These are phyloP conservation scores for Beta macrorhiza DNA, from an alignment of 179 eudicot species.

Conservation along the genomic window DNA sequence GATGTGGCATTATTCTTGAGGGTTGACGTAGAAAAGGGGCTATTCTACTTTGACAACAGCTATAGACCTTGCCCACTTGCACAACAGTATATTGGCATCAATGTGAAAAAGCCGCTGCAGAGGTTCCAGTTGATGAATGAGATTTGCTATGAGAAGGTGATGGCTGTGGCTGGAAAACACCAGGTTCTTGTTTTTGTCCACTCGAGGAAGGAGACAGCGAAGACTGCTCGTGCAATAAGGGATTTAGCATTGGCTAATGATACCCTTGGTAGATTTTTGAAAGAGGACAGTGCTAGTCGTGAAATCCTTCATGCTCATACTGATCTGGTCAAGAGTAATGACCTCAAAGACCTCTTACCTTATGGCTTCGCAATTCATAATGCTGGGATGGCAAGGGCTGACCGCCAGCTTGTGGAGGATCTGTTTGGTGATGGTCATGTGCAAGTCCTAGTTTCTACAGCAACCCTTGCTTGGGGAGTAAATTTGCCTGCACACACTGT, in stretches of 20 bases:
- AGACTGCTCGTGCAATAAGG: constrained; percentile 84
- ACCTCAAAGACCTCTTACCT: constrained; percentile 83
- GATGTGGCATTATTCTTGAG: constrained; percentile 88
- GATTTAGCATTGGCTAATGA: constrained; percentile 89
- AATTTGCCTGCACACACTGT: constrained; percentile 93
- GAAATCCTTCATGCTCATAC: constrained; percentile 76
- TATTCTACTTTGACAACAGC: constrained; percentile 85
- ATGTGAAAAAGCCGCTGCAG: constrained; percentile 88
- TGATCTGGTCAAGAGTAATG: constrained; percentile 80
- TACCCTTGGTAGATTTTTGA: constrained; percentile 71
- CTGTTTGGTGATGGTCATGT: constrained; percentile 77
- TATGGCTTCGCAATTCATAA: constrained; percentile 96
- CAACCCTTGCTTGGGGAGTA: constrained; percentile 99
- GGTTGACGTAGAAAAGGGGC: constrained; percentile 69
- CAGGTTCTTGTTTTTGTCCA: constrained; percentile 93
- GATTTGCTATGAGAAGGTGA: constrained; percentile 87
- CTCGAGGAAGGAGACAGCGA: constrained; percentile 93
- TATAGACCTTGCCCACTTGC: constrained; percentile 95
- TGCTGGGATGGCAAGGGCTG: constrained; percentile 95
- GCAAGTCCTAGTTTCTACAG: constrained; percentile 88
- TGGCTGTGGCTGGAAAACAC: constrained; percentile 74
- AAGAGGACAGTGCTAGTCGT: constrained; percentile 88
- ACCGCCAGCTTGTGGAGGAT: constrained; percentile 80
- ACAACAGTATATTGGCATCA: constrained; percentile 89
- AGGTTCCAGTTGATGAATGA: constrained; percentile 97